Evolutionary conservation across 1,284 basidiomycete genomes (phyloP), one percentile per base, ranked within the genome.

Genomic region (Melampsora americana): DNA sequence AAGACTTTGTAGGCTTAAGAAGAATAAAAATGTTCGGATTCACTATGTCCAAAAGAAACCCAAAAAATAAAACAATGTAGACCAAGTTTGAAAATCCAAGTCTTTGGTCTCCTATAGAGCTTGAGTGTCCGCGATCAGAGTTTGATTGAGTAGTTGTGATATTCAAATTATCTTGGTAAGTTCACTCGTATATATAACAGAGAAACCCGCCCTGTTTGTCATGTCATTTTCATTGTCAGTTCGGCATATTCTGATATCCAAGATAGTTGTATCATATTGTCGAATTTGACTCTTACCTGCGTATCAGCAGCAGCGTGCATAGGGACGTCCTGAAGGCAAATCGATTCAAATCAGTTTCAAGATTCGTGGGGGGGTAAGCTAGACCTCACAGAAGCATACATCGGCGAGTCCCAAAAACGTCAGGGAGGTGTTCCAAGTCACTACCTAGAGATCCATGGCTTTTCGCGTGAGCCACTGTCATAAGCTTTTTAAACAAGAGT

Each of bases 331-430:
- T 74, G 11, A 44, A 39, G 32, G 20, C 23, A 28, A 56, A 42
- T 9, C 1, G 6, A 12, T 42, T 42, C 39, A 42, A 30, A 64
- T 56, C 5, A 56, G 53, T 56, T n/a, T 23, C 64, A 66, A 39
- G 35, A 23, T 12, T 35, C 42, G 53, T 56, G 18, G 14, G 42
- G 56, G n/a, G n/a, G 32, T 39, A 32, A 65, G 11, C n/a, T 53
- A 46, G n/a, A 71, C 61, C 20, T 20, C 26, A 28, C 20, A 46
- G 18, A 32, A 46, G 18, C 71, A 53, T 66, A 74, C 71, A 12
- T 61, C 61, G 30, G 71, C 71, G n/a, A 74, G 64, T 59, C 71
- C 71, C 28, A 74, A 60, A 46, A 74, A 74, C 50, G 64, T 66
- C 48, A 74, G 39, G 12, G 71, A 30, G 0, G 71, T 74, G 61